Percentiles rank a stretch among this genome's conserved stretches.
Evolutionary conservation across 176 grass and related monocot genomes (phyloP).

Genomic region (Oryza punctata): DNA sequence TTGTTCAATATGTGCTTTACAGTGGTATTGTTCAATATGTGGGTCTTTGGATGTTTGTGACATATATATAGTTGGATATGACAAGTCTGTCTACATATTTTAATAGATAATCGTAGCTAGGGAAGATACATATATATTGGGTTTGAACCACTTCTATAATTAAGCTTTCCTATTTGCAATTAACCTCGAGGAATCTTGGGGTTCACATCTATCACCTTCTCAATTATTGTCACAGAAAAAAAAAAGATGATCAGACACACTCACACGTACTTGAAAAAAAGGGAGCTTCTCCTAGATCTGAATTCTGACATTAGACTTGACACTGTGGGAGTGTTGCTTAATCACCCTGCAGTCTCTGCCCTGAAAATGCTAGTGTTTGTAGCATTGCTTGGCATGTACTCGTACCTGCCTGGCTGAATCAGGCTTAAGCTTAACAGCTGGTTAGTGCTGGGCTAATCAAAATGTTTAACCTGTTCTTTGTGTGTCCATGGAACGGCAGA

Average conservation of each 20-base stretch:
- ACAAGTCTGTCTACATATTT: too few relatives aligned
- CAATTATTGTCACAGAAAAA: slow-evolving; percentile 43
- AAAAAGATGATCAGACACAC: slow-evolving; percentile 22
- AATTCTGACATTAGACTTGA: slow-evolving; percentile 27
- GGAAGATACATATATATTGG: too few relatives aligned
- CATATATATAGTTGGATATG: too few relatives aligned
- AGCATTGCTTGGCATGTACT: slow-evolving; percentile 27
- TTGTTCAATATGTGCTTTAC: too few relatives aligned
- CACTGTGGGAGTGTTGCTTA: slow-evolving; percentile 20
- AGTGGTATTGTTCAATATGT: too few relatives aligned
- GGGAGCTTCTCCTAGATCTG: slow-evolving; percentile 33
- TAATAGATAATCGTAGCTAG: too few relatives aligned
- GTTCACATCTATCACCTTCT: not conserved
- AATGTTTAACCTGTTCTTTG: not conserved
- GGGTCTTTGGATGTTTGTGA: too few relatives aligned
- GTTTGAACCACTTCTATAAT: too few relatives aligned
- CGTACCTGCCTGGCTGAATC: not conserved
- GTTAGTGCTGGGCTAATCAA: slow-evolving; percentile 3
- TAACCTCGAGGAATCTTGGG: slow-evolving; percentile 32
- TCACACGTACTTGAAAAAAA: slow-evolving; percentile 8
- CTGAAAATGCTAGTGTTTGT: slow-evolving; percentile 21
- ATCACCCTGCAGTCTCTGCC: slow-evolving; percentile 23
- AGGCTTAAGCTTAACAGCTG: slow-evolving; percentile 22
- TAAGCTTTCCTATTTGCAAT: not conserved
- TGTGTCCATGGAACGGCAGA: slow-evolving; percentile 22